These are phyloP conservation scores for Tetrahymena thermophila DNA, from an alignment of 73 alveolate genomes.

Conservation along the genomic window DNA sequence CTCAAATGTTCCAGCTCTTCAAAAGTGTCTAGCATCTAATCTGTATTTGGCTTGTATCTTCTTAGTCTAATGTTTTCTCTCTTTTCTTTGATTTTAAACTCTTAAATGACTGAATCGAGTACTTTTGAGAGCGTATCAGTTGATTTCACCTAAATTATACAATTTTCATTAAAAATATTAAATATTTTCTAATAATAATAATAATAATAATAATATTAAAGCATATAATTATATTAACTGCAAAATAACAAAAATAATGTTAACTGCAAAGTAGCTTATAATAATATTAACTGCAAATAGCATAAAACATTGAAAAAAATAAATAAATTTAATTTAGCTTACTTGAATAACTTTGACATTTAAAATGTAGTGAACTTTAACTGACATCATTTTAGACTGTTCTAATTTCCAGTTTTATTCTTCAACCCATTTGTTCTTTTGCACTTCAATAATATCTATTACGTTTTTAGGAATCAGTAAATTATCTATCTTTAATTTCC, in stretches of 20 bases:
- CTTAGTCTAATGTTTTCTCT: conserved; percentile 26
- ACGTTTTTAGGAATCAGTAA: background rate
- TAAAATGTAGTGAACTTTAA: background rate
- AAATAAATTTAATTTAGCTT: background rate
- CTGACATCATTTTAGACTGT: background rate
- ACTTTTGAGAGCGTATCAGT: background rate
- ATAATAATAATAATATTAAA: too few relatives aligned
- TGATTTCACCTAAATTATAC: background rate
- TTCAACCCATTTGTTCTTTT: background rate
- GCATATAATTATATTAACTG: too few relatives aligned
- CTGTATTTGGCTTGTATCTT: conserved; percentile 29
- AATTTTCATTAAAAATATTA: background rate
- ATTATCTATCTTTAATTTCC: background rate
- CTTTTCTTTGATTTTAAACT: background rate
- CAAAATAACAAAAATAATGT: too few relatives aligned
- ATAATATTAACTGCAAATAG: too few relatives aligned
- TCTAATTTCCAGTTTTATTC: background rate
- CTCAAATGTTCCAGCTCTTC: conserved; percentile 16
- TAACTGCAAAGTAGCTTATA: too few relatives aligned
- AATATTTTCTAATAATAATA: too few relatives aligned
- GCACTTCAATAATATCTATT: background rate
- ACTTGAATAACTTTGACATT: background rate
- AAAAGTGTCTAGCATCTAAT: conserved; percentile 25
- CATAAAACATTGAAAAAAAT: background rate
- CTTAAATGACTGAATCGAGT: background rate